Conservation (phyloP, 1,284 basidiomycete species). For the Peniophora sp. region DNA sequence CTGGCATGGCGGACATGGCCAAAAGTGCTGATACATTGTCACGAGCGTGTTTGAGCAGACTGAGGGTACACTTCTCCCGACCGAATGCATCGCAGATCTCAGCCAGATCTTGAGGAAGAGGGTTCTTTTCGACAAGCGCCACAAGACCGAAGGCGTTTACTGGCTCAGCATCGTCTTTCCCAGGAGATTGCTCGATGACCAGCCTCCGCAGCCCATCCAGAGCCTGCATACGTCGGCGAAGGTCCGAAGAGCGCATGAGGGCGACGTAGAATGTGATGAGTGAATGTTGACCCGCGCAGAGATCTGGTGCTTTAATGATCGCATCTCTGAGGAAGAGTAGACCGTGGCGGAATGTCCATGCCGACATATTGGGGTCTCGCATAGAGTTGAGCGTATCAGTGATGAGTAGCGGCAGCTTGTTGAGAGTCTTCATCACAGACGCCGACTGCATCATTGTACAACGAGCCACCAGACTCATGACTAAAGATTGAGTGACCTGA, state of each 20-base stretch:
- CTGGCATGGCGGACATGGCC: neutral
- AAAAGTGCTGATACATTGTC: constrained; percentile 2
- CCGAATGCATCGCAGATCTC: constrained; percentile 3
- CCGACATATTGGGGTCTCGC: neutral
- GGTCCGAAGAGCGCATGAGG: constrained; percentile 3
- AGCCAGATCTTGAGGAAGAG: constrained; percentile 1
- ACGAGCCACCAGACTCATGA: constrained; percentile 7
- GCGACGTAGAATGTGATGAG: constrained; percentile 4
- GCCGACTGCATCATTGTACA: neutral
- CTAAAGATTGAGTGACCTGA: neutral
- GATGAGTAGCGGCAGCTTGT: neutral
- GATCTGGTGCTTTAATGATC: neutral
- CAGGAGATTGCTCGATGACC: neutral
- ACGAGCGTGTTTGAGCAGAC: neutral
- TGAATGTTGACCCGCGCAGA: constrained; percentile 3
- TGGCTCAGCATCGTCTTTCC: neutral
- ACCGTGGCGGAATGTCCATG: constrained; percentile 7
- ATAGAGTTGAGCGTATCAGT: constrained; percentile 4
- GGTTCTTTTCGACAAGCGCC: neutral
- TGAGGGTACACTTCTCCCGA: constrained; percentile 1
- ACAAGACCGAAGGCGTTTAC: neutral
- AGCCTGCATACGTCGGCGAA: constrained; percentile 2
- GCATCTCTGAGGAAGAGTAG: constrained; percentile 1
- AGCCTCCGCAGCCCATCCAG: neutral
- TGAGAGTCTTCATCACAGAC: neutral